Evolutionary conservation across 345 rosid genomes (phyloP), one percentile per base, ranked within the genome.

Genomic region (Arabidopsis suecica): DNA sequence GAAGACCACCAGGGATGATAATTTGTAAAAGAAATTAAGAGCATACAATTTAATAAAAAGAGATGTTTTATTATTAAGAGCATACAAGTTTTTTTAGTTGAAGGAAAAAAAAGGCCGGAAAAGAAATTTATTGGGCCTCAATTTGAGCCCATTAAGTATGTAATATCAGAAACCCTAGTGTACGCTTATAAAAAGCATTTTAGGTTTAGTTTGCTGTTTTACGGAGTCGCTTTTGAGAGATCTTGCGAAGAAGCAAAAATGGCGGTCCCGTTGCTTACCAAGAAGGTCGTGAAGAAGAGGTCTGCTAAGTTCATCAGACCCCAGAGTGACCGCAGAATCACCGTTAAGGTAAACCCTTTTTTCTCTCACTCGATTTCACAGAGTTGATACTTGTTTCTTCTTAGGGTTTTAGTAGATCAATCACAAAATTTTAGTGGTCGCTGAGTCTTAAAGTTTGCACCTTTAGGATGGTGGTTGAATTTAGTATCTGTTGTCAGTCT

Each of bases 221-320:
- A 20, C 71, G 28, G 44, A 73, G 74, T 61, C 60, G 75, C 67
- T 14, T 38, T 59, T 65, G 71, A 73, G 75, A 73, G 75, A 79
- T 68, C 75, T 47, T 9, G 28, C 16, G 61, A 61, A 79, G 75
- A 50, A 62, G 70, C 45, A 63, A 63, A 85, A 68, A 88, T 92
- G 97, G 96, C 96, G 81, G 88, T 86, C 22, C 92, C 92, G 22
- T 71, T 90, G 74, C 77, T 86, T 56, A 54, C 80, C 42, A 92
- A 92, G 92, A 92, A 81, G 89, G 84, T 85, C 28, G 85, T 88
- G 34, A 92, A 90, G 92, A 92, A 92, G 91, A 80, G 96, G 77
- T 75, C 82, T 40, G 90, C 88, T 68, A 82, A 82, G 81, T 90
- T 93, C 84, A 90, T 85, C 83, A 85, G 95, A 58, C 89, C 96